These are phyloP conservation scores for Nakazawaea populi DNA, from an alignment of 805 yeast species.

Conservation along the genomic window DNA sequence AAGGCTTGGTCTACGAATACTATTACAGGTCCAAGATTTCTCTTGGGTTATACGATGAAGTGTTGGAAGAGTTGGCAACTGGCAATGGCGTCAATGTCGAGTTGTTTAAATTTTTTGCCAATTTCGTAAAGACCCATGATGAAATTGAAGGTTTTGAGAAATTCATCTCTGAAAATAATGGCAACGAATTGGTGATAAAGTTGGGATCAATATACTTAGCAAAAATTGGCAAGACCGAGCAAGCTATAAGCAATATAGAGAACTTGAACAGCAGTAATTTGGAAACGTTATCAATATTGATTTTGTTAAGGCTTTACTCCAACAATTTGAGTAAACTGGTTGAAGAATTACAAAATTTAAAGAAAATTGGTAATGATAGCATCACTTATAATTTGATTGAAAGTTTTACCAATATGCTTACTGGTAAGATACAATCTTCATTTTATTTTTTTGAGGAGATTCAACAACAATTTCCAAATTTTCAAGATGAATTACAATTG, in stretches of 20 bases:
- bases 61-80: conserved; percentile 1
- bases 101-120: not conserved
- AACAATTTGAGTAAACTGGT: conserved; percentile 39
- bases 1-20: conserved; percentile 13
- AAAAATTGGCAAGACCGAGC: conserved; percentile 32
- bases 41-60: conserved; percentile 7
- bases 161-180: not conserved
- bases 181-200: conserved; percentile 23
- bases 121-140: not conserved
- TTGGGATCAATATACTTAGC: conserved; percentile 35
- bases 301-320: conserved; percentile 33
- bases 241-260: conserved; percentile 33
- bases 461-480: conserved; percentile 46
- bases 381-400: conserved; percentile 74
- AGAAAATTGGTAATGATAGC: conserved; percentile 59
- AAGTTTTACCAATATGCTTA: conserved; percentile 53
- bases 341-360: conserved; percentile 36
- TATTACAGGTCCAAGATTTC: conserved; percentile 15
- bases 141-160: conserved; percentile 3
- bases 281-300: conserved; percentile 31
- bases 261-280: conserved; percentile 25
- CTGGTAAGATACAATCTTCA: conserved; percentile 33
- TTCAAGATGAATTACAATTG: conserved; percentile 54
- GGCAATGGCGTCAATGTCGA: not conserved
- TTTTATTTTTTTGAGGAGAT: conserved; percentile 79